phyloP scores from a whole-genome alignment of 805 yeast species.

The Tetrapisispora taiwanensis region DNA sequence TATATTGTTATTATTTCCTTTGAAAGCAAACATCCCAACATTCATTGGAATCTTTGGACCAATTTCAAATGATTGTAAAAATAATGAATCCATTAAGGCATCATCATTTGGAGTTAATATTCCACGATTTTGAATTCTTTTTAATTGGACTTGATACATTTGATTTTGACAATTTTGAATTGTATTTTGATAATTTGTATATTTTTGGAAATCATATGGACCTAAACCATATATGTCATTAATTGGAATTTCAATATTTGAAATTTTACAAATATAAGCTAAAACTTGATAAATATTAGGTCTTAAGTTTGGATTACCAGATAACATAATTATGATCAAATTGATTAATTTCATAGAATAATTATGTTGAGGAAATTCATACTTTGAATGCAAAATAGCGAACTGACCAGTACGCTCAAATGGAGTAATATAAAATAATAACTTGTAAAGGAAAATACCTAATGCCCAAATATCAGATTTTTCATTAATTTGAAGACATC shows the following conservation, averaged over 20 bases:
- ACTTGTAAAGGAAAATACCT: conserved; percentile 82
- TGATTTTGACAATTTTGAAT: conserved; percentile 21
- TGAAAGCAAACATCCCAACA: not conserved
- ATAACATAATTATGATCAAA: conserved; percentile 67
- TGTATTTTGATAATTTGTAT: conserved; percentile 38
- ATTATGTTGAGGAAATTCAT: conserved; percentile 65
- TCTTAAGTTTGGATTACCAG: conserved; percentile 70
- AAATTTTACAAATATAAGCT: conserved; percentile 49
- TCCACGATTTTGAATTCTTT: conserved; percentile 9
- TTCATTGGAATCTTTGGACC: conserved; percentile 18
- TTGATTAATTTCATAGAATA: conserved; percentile 66
- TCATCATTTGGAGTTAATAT: conserved; percentile 6
- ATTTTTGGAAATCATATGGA: conserved; percentile 48
- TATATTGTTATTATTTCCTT: not conserved
- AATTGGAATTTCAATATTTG: conserved; percentile 45
- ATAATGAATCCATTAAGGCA: conserved; percentile 15
- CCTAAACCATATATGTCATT: conserved; percentile 36
- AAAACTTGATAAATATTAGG: conserved; percentile 82
- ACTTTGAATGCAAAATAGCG: conserved; percentile 77
- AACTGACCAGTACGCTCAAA: conserved; percentile 77
- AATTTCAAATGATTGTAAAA: conserved; percentile 21
- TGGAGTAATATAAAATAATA: conserved; percentile 90
- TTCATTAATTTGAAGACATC: conserved; percentile 79
- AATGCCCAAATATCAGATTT: conserved; percentile 95
- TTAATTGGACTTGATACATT: conserved; percentile 18